Percentiles rank a stretch among this genome's conserved stretches.
These are phyloP conservation scores for Colletotrichum agaves DNA, from an alignment of 2,329 filamentous ascomycete species.

Conservation along the genomic window DNA sequence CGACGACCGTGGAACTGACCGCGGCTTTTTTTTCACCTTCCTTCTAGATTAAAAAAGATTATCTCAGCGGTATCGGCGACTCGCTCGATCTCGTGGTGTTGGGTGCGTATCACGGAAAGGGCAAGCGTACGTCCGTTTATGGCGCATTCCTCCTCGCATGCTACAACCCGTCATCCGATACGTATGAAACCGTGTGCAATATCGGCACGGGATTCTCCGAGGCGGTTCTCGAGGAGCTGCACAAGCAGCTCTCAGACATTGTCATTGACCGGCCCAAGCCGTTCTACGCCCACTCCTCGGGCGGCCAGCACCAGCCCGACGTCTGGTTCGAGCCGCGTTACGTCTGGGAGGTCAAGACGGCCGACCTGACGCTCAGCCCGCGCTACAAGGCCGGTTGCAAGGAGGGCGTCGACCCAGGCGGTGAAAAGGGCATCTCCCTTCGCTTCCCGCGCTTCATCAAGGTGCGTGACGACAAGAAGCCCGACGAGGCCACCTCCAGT, in stretches of 20 bases:
- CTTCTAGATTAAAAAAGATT: conserved; percentile 91
- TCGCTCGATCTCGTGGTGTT: conserved; percentile 96
- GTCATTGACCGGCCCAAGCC: conserved; percentile 93
- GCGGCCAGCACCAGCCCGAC: conserved; percentile 93
- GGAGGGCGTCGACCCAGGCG: conserved; percentile 78
- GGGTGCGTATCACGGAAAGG: conserved; percentile 92
- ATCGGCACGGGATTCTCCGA: conserved; percentile 98
- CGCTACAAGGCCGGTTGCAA: conserved; percentile 91
- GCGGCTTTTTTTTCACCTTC: background rate
- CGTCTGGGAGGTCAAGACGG: conserved; percentile 98
- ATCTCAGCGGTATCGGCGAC: conserved; percentile 92
- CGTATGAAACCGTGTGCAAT: conserved; percentile 96
- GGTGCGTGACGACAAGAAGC: conserved; percentile 93
- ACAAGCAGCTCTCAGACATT: conserved; percentile 78
- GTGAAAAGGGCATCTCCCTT: conserved; percentile 84
- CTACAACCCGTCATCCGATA: conserved; percentile 83
- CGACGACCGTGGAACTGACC: conserved; percentile 9
- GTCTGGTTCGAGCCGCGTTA: conserved; percentile 96
- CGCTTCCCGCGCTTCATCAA: conserved; percentile 95
- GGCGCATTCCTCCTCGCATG: conserved; percentile 96
- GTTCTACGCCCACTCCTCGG: conserved; percentile 88
- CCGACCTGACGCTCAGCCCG: conserved; percentile 91
- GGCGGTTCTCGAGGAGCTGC: conserved; percentile 87
- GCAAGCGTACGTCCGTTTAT: conserved; percentile 95
- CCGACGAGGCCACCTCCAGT: conserved; percentile 86